These are phyloP conservation scores for Penicillium sp. DNA, from an alignment of 2,329 filamentous ascomycete species.

Conservation along the genomic window DNA sequence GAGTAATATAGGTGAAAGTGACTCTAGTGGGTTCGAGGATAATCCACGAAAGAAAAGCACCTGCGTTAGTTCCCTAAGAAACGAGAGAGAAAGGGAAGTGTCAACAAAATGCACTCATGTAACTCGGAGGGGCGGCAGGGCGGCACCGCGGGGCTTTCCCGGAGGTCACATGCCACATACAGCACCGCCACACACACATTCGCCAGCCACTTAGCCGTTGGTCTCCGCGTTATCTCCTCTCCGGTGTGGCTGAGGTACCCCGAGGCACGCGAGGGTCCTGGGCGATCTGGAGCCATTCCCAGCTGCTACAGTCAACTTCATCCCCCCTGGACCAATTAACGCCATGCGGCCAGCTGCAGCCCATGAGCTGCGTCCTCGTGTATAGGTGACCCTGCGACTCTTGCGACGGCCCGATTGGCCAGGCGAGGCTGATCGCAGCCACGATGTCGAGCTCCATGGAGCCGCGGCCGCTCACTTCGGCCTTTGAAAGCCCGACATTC, in stretches of 20 bases:
- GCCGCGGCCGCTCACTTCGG: constrained; percentile 52
- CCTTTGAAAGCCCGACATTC: constrained; percentile 86
- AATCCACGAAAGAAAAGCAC: background rate
- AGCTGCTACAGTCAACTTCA: background rate
- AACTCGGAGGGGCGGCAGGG: constrained; percentile 36
- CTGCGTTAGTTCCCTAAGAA: background rate
- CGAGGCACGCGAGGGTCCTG: constrained; percentile 13
- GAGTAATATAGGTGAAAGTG: background rate
- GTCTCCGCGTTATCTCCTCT: constrained; percentile 25
- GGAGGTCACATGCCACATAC: constrained; percentile 20
- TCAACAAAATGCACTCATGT: constrained; percentile 16
- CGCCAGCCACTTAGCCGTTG: constrained; percentile 27
- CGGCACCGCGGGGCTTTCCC: constrained; percentile 22
- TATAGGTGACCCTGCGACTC: constrained; percentile 9
- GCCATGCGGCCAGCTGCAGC: constrained; percentile 5
- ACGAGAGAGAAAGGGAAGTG: background rate
- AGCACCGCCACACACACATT: constrained; percentile 13
- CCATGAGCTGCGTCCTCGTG: background rate
- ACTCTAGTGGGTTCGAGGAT: background rate
- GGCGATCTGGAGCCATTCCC: background rate
- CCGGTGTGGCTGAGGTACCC: too few species aligned
- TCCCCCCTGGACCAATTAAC: background rate
- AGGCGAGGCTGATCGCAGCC: constrained; percentile 11
- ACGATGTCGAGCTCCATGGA: constrained; percentile 42
- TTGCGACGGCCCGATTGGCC: constrained; percentile 14